These are phyloP conservation scores for Trichoderma sp. DNA, from an alignment of 2,329 filamentous ascomycete genomes.

Conservation along the genomic window DNA sequence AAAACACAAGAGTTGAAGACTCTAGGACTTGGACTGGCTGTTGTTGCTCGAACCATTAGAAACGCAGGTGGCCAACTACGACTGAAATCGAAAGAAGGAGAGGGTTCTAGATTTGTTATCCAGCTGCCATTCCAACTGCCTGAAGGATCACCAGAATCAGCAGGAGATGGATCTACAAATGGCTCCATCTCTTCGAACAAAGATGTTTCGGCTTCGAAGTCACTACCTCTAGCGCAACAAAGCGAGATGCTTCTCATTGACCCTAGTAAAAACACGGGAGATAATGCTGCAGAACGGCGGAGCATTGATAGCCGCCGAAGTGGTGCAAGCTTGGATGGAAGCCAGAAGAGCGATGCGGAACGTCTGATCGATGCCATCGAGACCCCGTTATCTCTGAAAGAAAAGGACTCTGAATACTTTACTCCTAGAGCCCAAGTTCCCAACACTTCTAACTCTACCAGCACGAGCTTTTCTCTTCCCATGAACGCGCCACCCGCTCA, in stretches of 20 bases:
- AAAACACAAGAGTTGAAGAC: conserved; percentile 41
- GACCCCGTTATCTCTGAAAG: conserved; percentile 49
- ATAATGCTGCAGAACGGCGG: conserved; percentile 16
- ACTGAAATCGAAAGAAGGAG: conserved; percentile 77
- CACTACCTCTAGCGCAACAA: conserved; percentile 33
- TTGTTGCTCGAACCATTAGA: conserved; percentile 81
- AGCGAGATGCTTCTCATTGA: conserved; percentile 63
- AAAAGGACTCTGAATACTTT: conserved; percentile 35
- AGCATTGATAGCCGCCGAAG: conserved; percentile 34
- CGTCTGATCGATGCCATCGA: conserved; percentile 70
- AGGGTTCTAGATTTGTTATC: conserved; percentile 78
- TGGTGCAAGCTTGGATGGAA: conserved; percentile 43
- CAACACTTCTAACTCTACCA: background rate
- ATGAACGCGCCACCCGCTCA: background rate
- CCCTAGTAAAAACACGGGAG: conserved; percentile 34
- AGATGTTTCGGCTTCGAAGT: conserved; percentile 24
- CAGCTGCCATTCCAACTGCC: conserved; percentile 70
- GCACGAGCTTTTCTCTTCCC: background rate
- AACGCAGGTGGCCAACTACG: conserved; percentile 88
- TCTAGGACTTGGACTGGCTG: conserved; percentile 77
- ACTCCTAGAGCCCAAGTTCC: conserved; percentile 20
- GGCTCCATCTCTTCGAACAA: conserved; percentile 19
- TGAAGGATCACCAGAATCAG: conserved; percentile 34
- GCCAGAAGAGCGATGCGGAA: conserved; percentile 61
- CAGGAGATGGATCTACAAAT: background rate